Base-by-base conservation (phyloP, 2,329 filamentous ascomycete species). In the Penicillium sp. region DNA sequence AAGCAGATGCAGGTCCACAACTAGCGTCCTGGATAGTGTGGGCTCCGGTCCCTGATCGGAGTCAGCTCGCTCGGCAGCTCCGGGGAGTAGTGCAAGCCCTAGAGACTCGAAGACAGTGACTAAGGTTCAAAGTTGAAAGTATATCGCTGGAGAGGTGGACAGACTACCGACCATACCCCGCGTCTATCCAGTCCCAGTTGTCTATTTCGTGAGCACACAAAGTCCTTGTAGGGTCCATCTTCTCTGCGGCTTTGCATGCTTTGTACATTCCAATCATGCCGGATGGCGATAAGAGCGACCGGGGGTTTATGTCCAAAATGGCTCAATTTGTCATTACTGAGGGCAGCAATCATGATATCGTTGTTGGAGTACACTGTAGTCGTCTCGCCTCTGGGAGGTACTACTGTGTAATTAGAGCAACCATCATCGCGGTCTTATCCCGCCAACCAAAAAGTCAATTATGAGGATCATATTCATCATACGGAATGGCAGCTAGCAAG, bases 181-280 rank as follows among this genome's bases (percentile, higher is more conserved):
- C 44, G 44, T 27, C 24, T n/a, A 14, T 19, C 31, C 33, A 37
- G 47, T 37, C 46, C 16, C 16, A 11, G 47, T 37, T 9, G n/a
- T 37, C 33, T 50, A n/a, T 50, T 9, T 33, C 14, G n/a, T 11
- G 47, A 19, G n/a, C n/a, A 6, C n/a, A 24, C 47, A 14, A 27
- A n/a, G 33, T 24, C 49, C n/a, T 37, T 11, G 14, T 31, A 31
- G 16, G 14, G 27, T 36, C 18, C n/a, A 43, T 35, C 31, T 50
- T 47, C 16, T 31, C 36, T 56, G n/a, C 35, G 31, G 44, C 43
- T 43, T 50, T 24, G 16, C 41, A 41, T 36, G 27, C 19, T 37
- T 27, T 41, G 50, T 53, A 62, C 62, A 64, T 64, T 64, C 60
- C 62, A 60, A 47, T 55, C 53, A 60, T 60, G 55, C 46, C 51